These are phyloP conservation scores for Xylaria curta DNA, from an alignment of 495 filamentous ascomycete genomes.

Conservation along the genomic window DNA sequence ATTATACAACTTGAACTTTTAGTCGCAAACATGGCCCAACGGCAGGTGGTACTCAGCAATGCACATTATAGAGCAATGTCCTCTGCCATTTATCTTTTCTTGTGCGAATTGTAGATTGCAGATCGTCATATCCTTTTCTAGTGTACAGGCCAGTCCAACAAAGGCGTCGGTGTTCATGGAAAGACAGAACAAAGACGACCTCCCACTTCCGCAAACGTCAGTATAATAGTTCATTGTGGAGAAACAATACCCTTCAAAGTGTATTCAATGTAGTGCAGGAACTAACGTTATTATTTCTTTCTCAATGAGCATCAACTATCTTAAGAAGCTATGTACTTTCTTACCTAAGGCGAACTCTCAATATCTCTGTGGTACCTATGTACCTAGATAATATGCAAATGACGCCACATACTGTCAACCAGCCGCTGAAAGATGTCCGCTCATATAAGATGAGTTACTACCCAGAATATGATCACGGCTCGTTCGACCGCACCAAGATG, in stretches of 20 bases:
- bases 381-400: neutral
- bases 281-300: neutral
- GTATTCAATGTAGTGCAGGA: neutral
- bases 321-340: neutral
- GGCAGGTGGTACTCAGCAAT: too few species aligned
- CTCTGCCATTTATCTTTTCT: too few species aligned
- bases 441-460: neutral
- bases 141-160: neutral
- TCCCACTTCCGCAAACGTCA: conserved; percentile 1
- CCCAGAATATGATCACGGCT: neutral
- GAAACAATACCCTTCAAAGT: neutral
- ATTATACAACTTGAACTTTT: too few species aligned
- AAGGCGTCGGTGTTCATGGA: neutral
- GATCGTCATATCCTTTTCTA: neutral
- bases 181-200: neutral
- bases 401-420: neutral
- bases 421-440: neutral
- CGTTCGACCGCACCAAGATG: neutral
- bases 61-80: neutral
- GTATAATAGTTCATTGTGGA: neutral
- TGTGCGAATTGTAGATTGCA: too few species aligned
- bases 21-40: too few species aligned
- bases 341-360: neutral
- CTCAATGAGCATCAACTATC: neutral
- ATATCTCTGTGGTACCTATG: neutral